Percentiles rank a stretch among this genome's conserved stretches.
Evolutionary conservation across 1,284 basidiomycete genomes (phyloP).

Genomic region (Tilletiopsis washingtonensis): DNA sequence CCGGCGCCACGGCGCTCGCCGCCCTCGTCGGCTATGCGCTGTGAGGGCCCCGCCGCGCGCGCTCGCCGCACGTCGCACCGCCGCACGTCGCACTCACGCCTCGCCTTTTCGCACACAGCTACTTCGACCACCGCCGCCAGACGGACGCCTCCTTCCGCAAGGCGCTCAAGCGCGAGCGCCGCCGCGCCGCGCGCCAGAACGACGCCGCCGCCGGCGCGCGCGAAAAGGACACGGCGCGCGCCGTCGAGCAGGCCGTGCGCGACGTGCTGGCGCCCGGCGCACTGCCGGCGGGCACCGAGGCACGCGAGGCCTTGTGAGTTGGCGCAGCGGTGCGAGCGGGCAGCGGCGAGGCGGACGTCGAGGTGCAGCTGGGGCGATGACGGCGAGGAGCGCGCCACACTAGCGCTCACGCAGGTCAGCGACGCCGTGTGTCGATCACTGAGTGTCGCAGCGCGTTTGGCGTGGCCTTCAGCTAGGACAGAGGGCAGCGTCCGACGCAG

Average conservation of each 20-base stretch:
- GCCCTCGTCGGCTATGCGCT: constrained; percentile 41
- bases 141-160: constrained; percentile 82
- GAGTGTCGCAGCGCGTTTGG: too few relatives aligned
- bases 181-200: not conserved
- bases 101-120: constrained; percentile 49
- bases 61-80: not conserved
- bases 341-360: too few relatives aligned
- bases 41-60: not conserved
- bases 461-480: too few relatives aligned
- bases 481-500: too few relatives aligned
- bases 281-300: constrained; percentile 60
- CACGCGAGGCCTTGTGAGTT: constrained; percentile 44
- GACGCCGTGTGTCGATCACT: too few relatives aligned
- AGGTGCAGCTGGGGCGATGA: too few relatives aligned
- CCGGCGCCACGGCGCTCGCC: constrained; percentile 18
- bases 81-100: too few relatives aligned
- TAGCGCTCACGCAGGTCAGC: too few relatives aligned
- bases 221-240: constrained; percentile 55
- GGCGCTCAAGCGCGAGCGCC: constrained; percentile 67
- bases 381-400: too few relatives aligned
- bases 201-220: not conserved
- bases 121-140: constrained; percentile 90
- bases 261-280: constrained; percentile 25
- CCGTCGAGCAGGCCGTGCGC: constrained; percentile 40
- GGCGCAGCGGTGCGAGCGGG: too few relatives aligned